Evolutionary conservation across 805 yeast species (phyloP), one percentile per base, ranked within the genome.

Genomic region (Saccharomycopsis fodiens): DNA sequence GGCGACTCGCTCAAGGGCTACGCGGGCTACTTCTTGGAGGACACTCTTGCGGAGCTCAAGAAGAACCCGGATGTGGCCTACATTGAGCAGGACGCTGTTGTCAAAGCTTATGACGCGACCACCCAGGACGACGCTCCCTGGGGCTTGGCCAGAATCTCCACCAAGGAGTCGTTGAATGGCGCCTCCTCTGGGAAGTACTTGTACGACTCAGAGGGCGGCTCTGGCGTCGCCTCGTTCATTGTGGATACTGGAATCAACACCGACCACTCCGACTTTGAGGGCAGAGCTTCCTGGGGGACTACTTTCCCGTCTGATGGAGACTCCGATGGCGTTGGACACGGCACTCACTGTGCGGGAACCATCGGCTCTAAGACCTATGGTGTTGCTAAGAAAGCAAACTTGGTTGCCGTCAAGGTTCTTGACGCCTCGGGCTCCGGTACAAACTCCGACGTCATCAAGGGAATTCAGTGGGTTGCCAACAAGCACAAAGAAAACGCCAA

Each of bases 311-410:
- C 64, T 43, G 81, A 80, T 56, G 86, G 79, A 55, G 72, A 72
- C 44, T 86, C 80, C 55, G 96, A 88, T 61, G 91, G 86, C 43
- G 82, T 84, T 56, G 97, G 96, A 43, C 97, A 88, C 65, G 97
- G 97, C 57, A 85, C 96, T 39, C 96, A 89, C 60, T 85, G 94
- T 68, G 96, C 96, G 13, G 96, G 96, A 65, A 86, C 93, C 30
- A 85, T 88, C 57, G 96, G 81, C 41, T 84, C 93, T 20, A 69
- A 70, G 50, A 68, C 75, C 42, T 85, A 80, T 53, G 96, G 96
- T 67, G 89, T 36, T 7, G 89, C 95, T 47, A 86, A 87, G 65
- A 70, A 75, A 42, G 93, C 89, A 8, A 70, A 79, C 16, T 63
- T 86, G 44, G 88, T 83, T 57, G 94, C 94, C 29, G 85, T 86